Evolutionary conservation across 2,329 filamentous ascomycete genomes (phyloP).

Genomic region (Penicillium sp.): DNA sequence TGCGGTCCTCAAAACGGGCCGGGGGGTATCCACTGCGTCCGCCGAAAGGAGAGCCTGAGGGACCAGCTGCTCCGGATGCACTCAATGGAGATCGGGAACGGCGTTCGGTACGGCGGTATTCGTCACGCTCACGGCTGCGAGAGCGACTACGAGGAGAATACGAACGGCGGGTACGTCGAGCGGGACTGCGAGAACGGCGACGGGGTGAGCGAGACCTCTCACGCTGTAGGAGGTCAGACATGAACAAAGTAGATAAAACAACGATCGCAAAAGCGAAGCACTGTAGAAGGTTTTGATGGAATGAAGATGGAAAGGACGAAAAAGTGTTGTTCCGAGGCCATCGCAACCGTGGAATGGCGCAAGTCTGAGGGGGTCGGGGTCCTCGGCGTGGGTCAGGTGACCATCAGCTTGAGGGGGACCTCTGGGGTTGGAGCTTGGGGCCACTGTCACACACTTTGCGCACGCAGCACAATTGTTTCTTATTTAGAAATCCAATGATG

Average conservation of each 20-base stretch:
- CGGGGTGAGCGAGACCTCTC: slow-evolving; percentile 69
- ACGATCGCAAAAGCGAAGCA: neutral
- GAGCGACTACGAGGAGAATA: slow-evolving; percentile 78
- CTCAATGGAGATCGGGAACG: slow-evolving; percentile 86
- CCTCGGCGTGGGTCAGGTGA: slow-evolving; percentile 23
- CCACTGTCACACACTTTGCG: slow-evolving; percentile 3
- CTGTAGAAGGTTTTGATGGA: neutral
- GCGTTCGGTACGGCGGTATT: slow-evolving; percentile 71
- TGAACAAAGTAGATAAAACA: slow-evolving; percentile 2
- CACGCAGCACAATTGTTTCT: neutral
- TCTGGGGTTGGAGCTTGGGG: slow-evolving; percentile 9
- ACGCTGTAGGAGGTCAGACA: slow-evolving; percentile 58
- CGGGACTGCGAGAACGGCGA: slow-evolving; percentile 79
- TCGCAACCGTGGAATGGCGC: slow-evolving; percentile 4
- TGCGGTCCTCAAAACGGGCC: slow-evolving; percentile 77
- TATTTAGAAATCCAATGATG: neutral
- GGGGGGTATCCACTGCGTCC: slow-evolving; percentile 65
- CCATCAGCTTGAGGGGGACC: slow-evolving; percentile 19
- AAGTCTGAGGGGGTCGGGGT: slow-evolving; percentile 4
- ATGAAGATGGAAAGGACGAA: slow-evolving; percentile 9
- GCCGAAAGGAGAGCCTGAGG: slow-evolving; percentile 57
- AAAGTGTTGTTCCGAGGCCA: slow-evolving; percentile 4
- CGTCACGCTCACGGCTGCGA: slow-evolving; percentile 65
- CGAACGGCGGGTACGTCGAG: slow-evolving; percentile 71
- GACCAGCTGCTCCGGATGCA: slow-evolving; percentile 65